Evolutionary conservation across 345 rosid genomes (phyloP), one percentile per base, ranked within the genome.

Genomic region (Pistacia vera): DNA sequence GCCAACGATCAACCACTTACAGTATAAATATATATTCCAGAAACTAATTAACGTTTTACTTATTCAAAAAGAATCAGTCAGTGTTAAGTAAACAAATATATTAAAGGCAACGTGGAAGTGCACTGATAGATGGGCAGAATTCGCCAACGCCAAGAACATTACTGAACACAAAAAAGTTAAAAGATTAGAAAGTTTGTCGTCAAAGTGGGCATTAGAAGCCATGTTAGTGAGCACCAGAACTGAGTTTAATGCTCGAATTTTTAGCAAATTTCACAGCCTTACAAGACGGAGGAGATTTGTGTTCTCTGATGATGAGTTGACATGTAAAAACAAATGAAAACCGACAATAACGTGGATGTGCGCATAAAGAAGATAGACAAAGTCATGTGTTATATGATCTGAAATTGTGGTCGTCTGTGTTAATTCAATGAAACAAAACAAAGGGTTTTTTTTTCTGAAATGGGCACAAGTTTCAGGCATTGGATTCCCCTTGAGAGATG

Each of bases 401-500:
- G 46, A 41, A 41, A 41, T 7, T 44, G 17, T 76, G 61, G 33
- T 8, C 25, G 11, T 12, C 18, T 36, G 41, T 41, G 46, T 20
- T 78, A 12, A 17, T 41, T 41, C 44, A 69, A 64, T 64, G 25
- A 77, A 38, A 25, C 60, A 62, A 62, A 57, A 41, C 64, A 48
- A 41, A 70, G 2, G 5, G 7, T 6, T n/a, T 36, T 59, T 59
- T 49, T 69, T 49, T 4, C n/a, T 16, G n/a, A 76, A 65, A 70
- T 28, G 68, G 75, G 36, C 55, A 12, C 30, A 58, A 28, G 52
- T 46, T 22, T 56, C 41, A 78, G 56, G 63, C 86, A 75, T 81
- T 76, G 86, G 89, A 86, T 86, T 79, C 85, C 77, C 70, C 56
- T 74, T 17, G 49, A 35, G n/a, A 65, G 74, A 52, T 41, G 49